A percentile compares a stretch with the other conserved stretches of the same genome.
Evolutionary conservation across 1,139 yeast genomes (phyloP).

Genomic region (Pichia sp.): DNA sequence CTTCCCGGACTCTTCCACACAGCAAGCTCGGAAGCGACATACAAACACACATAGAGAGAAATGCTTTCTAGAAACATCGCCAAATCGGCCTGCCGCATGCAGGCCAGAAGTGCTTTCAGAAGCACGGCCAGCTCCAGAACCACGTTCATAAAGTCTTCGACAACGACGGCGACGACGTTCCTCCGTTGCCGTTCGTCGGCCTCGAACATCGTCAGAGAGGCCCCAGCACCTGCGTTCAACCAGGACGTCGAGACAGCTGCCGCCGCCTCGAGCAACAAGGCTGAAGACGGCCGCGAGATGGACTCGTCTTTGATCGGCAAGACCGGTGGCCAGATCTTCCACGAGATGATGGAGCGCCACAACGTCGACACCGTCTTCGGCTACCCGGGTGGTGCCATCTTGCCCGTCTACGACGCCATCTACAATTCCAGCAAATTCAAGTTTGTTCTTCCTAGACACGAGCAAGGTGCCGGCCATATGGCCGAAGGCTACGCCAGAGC

Average conservation of each 20-base stretch:
- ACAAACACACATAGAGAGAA: background rate
- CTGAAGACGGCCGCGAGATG: slow-evolving; percentile 43
- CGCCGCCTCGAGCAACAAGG: background rate
- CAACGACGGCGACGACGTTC: background rate
- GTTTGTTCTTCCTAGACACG: slow-evolving; percentile 92
- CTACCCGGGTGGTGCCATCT: slow-evolving; percentile 96
- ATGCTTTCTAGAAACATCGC: slow-evolving; percentile 13
- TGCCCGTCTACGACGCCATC: slow-evolving; percentile 96
- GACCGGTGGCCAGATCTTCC: slow-evolving; percentile 96
- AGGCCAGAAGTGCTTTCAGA: slow-evolving; percentile 2
- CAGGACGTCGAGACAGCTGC: slow-evolving; percentile 11
- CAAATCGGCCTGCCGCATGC: slow-evolving; percentile 11
- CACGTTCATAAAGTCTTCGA: background rate
- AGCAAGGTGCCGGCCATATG: slow-evolving; percentile 99
- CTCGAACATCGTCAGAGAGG: slow-evolving; percentile 34
- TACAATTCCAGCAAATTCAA: slow-evolving; percentile 85
- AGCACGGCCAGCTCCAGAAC: background rate
- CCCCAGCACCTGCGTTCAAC: slow-evolving; percentile 25
- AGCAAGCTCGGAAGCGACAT: background rate
- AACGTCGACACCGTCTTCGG: slow-evolving; percentile 93
- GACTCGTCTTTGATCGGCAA: slow-evolving; percentile 90
- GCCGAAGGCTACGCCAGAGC: slow-evolving; percentile 99
- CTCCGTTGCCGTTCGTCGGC: slow-evolving; percentile 16
- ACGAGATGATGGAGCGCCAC: slow-evolving; percentile 97
- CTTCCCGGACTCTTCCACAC: background rate